Conservation (phyloP, 2,329 filamentous ascomycete genomes). For the Pseudodiploospora longispora region DNA sequence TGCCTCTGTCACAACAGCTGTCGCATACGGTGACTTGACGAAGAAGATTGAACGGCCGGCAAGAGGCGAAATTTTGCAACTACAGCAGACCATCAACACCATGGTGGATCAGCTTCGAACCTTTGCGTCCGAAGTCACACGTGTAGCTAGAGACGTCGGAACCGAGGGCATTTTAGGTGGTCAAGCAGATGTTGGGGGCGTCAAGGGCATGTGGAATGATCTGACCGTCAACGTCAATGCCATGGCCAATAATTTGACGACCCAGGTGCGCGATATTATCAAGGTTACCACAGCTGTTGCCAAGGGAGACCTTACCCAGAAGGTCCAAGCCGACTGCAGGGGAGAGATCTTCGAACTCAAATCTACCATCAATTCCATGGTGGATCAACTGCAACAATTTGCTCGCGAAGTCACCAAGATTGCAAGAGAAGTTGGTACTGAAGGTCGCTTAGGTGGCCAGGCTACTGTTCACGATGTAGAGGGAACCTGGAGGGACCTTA, state of each 20-base stretch:
- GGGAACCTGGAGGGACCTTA: constrained; percentile 94
- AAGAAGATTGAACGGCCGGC: constrained; percentile 79
- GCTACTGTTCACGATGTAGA: constrained; percentile 94
- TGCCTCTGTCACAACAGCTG: constrained; percentile 74
- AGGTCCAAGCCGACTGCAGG: constrained; percentile 86
- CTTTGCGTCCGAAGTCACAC: constrained; percentile 76
- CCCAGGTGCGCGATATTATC: constrained; percentile 91
- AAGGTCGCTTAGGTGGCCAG: constrained; percentile 88
- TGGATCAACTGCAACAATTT: constrained; percentile 94
- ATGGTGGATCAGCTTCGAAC: constrained; percentile 82
- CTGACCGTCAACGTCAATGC: constrained; percentile 80
- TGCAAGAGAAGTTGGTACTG: constrained; percentile 91
- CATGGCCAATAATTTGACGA: constrained; percentile 81
- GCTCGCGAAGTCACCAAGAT: constrained; percentile 95
- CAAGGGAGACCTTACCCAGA: constrained; percentile 88
- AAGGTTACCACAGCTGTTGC: constrained; percentile 65
- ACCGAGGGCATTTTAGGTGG: constrained; percentile 77
- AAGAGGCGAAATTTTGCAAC: constrained; percentile 71
- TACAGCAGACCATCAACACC: constrained; percentile 82
- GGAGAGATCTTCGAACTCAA: constrained; percentile 93
- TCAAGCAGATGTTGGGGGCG: constrained; percentile 74
- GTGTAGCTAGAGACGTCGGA: constrained; percentile 75
- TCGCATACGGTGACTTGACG: constrained; percentile 73
- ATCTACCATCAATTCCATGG: constrained; percentile 98
- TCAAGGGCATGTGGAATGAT: constrained; percentile 85